phyloP scores from a whole-genome alignment of 768 basidiomycete genomes.

The Tubosaeta sp. region DNA sequence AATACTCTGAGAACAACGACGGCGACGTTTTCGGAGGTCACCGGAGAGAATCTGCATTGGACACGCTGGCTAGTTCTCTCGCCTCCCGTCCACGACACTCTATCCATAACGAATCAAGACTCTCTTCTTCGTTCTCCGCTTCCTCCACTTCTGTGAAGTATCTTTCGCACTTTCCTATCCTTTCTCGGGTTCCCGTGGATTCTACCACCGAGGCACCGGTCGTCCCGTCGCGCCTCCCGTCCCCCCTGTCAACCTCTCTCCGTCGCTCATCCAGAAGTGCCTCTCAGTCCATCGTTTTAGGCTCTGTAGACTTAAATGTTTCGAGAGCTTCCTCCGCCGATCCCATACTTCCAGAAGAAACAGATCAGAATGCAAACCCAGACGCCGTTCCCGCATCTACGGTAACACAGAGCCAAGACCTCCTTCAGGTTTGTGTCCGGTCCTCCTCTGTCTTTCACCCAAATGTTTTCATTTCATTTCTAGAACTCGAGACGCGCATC shows the following conservation, averaged over 20 bases:
- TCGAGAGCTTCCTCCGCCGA: constrained; percentile 19
- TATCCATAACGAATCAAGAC: constrained; percentile 7
- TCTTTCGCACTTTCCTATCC: constrained; percentile 9
- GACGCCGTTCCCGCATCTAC: constrained; percentile 8
- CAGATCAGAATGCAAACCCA: constrained; percentile 3
- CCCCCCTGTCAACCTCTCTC: constrained; percentile 16
- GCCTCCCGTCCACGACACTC: constrained; percentile 23
- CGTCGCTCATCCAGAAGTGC: constrained; percentile 21
- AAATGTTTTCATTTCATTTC: not conserved
- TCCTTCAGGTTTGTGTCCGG: constrained; percentile 23
- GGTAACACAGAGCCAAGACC: constrained; percentile 26
- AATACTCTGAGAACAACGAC: constrained; percentile 8
- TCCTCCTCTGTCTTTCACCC: not conserved
- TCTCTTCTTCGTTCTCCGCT: constrained; percentile 15
- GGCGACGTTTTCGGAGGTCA: constrained; percentile 24
- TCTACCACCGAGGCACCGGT: constrained; percentile 15
- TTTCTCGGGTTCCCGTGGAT: constrained; percentile 8
- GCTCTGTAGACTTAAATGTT: constrained; percentile 24
- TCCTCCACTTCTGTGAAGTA: constrained; percentile 22
- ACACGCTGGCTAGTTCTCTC: constrained; percentile 19
- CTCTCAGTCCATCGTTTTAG: constrained; percentile 23
- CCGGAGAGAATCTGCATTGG: constrained; percentile 11
- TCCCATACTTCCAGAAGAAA: constrained; percentile 10
- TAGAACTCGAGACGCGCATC: constrained; percentile 21
- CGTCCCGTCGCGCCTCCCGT: constrained; percentile 11